Base-by-base conservation (phyloP, 306 rosid genomes). In the Crotalaria pallida region DNA sequence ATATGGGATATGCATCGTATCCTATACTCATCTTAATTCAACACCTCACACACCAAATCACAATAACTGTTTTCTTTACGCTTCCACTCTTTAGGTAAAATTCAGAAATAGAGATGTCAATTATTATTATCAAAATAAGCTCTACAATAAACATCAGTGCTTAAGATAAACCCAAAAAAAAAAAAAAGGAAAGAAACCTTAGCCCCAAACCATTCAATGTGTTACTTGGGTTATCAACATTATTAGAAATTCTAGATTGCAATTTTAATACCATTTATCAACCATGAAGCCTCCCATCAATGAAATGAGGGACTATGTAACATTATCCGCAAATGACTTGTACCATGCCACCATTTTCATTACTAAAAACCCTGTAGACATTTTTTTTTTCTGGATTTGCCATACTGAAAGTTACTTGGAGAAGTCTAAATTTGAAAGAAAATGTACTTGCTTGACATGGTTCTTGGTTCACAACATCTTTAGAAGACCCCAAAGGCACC, bases 231-330 rank as follows among this genome's bases (percentile, higher is more conserved):
- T 6, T 47, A 17, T 48, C 59, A n/a, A 17, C 33, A 49, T 22
- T 51, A 7, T 7, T 68, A 21, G 16, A 12, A 69, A 41, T 52
- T 31, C 58, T 58, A 72, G 15, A 52, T 17, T 40, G 12, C 31
- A 50, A 34, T n/a, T 21, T 51, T 16, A 41, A 29, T 56, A 48
- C 60, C 48, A 23, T 33, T 43, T 69, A 31, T 9, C 49, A 61
- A 41, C 27, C 60, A 10, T 27, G 59, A 53, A 49, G 9, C 19
- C 27, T 41, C 52, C 51, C 50, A 56, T 57, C 68, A 71, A 64
- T 75, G 75, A 50, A 62, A 50, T 33, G 50, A 51, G 65, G 76
- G 53, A 45, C 74, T 52, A 77, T 33, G 40, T 56, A 74, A 61
- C 57, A 29, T 59, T 71, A 26, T 71, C 33, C 24, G 65, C 52